phyloP scores from a whole-genome alignment of 2,329 filamentous ascomycete genomes.

The Pseudocercospora crystallina region DNA sequence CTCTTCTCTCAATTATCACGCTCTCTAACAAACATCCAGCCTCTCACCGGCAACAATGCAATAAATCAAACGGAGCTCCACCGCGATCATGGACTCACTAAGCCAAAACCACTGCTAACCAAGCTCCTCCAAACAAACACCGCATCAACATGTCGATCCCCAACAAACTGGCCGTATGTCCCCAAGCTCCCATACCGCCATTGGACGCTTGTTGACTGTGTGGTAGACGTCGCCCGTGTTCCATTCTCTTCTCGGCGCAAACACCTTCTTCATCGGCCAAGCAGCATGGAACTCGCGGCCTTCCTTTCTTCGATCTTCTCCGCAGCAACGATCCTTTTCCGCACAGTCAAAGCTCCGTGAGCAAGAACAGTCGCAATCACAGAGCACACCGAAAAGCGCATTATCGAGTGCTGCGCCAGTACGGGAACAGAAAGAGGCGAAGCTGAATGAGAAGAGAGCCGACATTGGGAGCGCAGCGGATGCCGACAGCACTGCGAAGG shows the following conservation, averaged over 20 bases:
- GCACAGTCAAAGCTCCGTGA: slow-evolving; percentile 21
- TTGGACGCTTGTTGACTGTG: slow-evolving; percentile 12
- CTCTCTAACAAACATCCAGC: too few relatives aligned
- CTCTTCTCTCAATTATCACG: too few relatives aligned
- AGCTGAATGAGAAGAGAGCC: slow-evolving; percentile 13
- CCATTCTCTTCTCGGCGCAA: slow-evolving; percentile 35
- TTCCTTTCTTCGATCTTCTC: slow-evolving; percentile 22
- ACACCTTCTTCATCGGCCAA: slow-evolving; percentile 35
- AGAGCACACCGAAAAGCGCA: slow-evolving; percentile 9
- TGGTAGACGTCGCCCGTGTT: slow-evolving; percentile 29
- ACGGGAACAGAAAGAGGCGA: slow-evolving; percentile 10
- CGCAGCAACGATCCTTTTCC: slow-evolving; percentile 23
- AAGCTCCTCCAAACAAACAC: too few relatives aligned
- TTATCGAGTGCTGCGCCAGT: slow-evolving; percentile 2
- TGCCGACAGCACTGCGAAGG: slow-evolving; percentile 20
- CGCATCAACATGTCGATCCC: slow-evolving; percentile 25
- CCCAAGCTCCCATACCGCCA: neutral
- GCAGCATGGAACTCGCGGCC: slow-evolving; percentile 35
- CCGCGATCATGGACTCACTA: too few relatives aligned
- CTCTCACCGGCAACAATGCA: too few relatives aligned
- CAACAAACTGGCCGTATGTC: slow-evolving; percentile 31
- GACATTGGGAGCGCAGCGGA: slow-evolving; percentile 13
- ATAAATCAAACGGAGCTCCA: too few relatives aligned
- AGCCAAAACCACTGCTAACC: too few relatives aligned
- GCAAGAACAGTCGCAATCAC: slow-evolving; percentile 12